These are phyloP conservation scores for Termitomyces bulborhizus DNA, from an alignment of 768 basidiomycete genomes.

Conservation along the genomic window DNA sequence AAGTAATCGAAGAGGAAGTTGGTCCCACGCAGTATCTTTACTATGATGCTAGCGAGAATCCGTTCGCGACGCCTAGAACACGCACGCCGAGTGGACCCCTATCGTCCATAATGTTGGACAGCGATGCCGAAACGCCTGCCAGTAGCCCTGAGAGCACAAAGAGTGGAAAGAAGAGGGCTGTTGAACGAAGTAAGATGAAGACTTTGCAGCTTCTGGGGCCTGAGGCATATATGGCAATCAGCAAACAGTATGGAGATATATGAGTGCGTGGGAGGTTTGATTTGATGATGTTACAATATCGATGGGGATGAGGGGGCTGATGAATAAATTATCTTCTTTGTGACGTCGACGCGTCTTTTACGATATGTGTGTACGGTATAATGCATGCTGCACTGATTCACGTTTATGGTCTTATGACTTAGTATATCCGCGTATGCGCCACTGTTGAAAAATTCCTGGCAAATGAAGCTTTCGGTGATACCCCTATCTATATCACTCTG, in stretches of 20 bases:
- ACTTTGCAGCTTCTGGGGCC: slow-evolving; percentile 9
- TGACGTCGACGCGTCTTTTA: background rate
- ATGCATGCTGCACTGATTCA: background rate
- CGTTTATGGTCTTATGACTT: background rate
- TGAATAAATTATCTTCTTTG: background rate
- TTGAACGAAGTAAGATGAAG: slow-evolving; percentile 7
- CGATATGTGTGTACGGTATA: background rate
- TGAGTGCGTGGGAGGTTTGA: slow-evolving; percentile 1
- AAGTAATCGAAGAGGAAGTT: background rate
- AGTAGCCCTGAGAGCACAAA: slow-evolving; percentile 2
- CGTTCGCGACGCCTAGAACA: slow-evolving; percentile 8
- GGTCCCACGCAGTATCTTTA: background rate
- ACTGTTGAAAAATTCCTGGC: background rate
- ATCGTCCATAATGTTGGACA: background rate
- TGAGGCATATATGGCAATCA: slow-evolving; percentile 7
- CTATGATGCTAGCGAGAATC: background rate
- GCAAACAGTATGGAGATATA: slow-evolving; percentile 2
- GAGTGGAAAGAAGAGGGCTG: slow-evolving; percentile 1
- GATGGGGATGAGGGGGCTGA: background rate
- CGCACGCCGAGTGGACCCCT: slow-evolving; percentile 4
- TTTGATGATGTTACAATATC: background rate
- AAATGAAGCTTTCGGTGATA: background rate
- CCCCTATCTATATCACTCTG: background rate
- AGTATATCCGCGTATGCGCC: background rate
- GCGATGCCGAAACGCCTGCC: background rate